A percentile compares a stretch with the other conserved stretches of the same genome.
Conservation (phyloP, 2,329 filamentous ascomycete species). For the Bipolaris sorokiniana region DNA sequence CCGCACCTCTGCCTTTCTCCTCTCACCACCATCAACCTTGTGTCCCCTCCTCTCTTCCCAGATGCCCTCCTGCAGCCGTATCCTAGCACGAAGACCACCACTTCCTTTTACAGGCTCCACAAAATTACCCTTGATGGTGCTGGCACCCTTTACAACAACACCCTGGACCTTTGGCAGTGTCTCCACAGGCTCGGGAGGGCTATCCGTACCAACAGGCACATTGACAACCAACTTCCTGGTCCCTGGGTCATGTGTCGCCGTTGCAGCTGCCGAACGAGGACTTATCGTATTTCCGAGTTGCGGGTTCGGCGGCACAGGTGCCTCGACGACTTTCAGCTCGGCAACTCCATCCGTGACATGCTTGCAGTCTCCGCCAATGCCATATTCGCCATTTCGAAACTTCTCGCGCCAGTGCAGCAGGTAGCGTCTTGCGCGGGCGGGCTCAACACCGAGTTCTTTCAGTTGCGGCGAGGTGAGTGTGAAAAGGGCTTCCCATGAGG, state of each 20-base stretch:
- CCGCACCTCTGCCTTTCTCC: constrained; percentile 81
- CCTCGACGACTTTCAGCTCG: constrained; percentile 64
- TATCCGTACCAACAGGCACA: constrained; percentile 54
- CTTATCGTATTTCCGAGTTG: constrained; percentile 32
- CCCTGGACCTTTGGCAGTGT: constrained; percentile 63
- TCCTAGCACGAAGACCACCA: constrained; percentile 64
- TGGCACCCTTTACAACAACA: constrained; percentile 71
- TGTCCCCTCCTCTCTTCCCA: constrained; percentile 88
- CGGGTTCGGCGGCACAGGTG: constrained; percentile 50
- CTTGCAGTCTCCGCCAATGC: constrained; percentile 81
- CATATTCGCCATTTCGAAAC: constrained; percentile 78
- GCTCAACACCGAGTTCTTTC: constrained; percentile 81
- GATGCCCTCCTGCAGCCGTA: constrained; percentile 81
- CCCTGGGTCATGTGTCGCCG: constrained; percentile 60
- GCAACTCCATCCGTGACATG: constrained; percentile 68
- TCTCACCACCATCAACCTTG: constrained; percentile 97
- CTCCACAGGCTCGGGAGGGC: constrained; percentile 50
- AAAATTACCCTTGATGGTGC: constrained; percentile 76
- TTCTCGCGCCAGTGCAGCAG: constrained; percentile 86
- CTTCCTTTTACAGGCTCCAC: constrained; percentile 70
- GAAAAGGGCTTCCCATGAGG: constrained; percentile 90
- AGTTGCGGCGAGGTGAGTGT: constrained; percentile 78
- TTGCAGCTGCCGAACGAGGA: constrained; percentile 48
- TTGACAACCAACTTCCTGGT: constrained; percentile 67
- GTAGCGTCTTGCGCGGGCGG: constrained; percentile 80